These are phyloP conservation scores for Ascosphaera apis DNA, from an alignment of 2,329 filamentous ascomycete genomes.

Conservation along the genomic window DNA sequence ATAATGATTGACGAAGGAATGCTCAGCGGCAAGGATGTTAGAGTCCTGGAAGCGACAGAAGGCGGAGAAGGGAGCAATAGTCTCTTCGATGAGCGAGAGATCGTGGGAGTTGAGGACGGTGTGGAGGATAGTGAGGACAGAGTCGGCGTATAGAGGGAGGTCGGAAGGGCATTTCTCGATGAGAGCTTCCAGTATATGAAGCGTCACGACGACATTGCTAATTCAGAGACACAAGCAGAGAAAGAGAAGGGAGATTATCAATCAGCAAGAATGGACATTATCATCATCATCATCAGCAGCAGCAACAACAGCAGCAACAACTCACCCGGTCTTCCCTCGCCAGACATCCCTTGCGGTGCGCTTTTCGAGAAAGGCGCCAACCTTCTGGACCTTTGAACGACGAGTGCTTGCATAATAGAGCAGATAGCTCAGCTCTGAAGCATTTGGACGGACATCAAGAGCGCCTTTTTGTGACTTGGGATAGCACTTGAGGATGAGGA, in stretches of 20 bases:
- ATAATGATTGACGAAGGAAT: conserved; percentile 61
- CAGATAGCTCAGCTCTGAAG: conserved; percentile 87
- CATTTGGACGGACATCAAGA: conserved; percentile 84
- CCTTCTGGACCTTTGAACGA: conserved; percentile 86
- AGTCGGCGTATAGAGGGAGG: conserved; percentile 65
- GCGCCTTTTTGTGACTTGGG: conserved; percentile 77
- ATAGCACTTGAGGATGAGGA: conserved; percentile 89
- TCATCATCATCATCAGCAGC: conserved; percentile 1
- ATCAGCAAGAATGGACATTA: neutral
- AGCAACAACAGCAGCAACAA: conserved; percentile 6
- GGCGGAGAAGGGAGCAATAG: conserved; percentile 61
- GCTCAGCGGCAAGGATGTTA: conserved; percentile 63
- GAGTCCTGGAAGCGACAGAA: conserved; percentile 80
- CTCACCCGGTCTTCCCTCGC: conserved; percentile 65
- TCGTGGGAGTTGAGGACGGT: conserved; percentile 67
- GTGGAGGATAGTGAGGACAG: conserved; percentile 64
- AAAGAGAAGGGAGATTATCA: neutral
- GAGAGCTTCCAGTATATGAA: conserved; percentile 74
- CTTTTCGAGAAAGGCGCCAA: conserved; percentile 83
- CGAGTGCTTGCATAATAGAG: conserved; percentile 92
- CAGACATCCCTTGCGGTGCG: conserved; percentile 81
- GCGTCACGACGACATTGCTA: conserved; percentile 81
- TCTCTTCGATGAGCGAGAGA: conserved; percentile 81
- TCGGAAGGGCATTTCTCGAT: conserved; percentile 87
- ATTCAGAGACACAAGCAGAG: conserved; percentile 1